These are phyloP conservation scores for Apocynum venetum DNA, from an alignment of 257 asterid genomes.

Conservation along the genomic window DNA sequence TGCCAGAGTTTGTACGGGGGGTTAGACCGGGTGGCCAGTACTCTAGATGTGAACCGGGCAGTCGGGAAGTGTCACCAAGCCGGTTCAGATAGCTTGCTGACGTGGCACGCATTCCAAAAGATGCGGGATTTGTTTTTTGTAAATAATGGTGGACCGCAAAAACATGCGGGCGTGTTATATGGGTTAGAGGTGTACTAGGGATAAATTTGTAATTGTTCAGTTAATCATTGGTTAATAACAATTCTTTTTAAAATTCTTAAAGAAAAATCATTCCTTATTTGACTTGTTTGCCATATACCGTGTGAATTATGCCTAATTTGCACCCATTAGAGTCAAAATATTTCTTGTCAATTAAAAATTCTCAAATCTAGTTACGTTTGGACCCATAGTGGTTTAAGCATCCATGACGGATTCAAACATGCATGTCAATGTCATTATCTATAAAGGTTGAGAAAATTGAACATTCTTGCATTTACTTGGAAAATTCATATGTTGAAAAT, in stretches of 20 bases:
- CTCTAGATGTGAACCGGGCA: slow-evolving; percentile 55
- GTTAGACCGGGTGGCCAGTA: slow-evolving; percentile 59
- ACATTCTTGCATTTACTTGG: too few relatives aligned
- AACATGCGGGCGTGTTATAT: slow-evolving; percentile 59
- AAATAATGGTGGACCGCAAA: slow-evolving; percentile 44
- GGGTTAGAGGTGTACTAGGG: slow-evolving; percentile 52
- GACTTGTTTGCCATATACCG: too few relatives aligned
- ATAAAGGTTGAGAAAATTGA: too few relatives aligned
- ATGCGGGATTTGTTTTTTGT: slow-evolving; percentile 55
- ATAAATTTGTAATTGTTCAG: not conserved
- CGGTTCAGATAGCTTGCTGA: slow-evolving; percentile 72
- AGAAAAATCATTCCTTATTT: too few relatives aligned
- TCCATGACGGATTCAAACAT: too few relatives aligned
- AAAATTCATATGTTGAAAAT: too few relatives aligned
- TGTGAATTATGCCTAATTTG: too few relatives aligned
- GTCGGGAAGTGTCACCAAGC: slow-evolving; percentile 73
- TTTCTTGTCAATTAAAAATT: too few relatives aligned
- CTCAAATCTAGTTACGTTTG: too few relatives aligned
- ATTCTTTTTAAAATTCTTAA: not conserved
- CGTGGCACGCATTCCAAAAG: slow-evolving; percentile 71
- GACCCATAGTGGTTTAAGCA: too few relatives aligned
- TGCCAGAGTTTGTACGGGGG: slow-evolving; percentile 59
- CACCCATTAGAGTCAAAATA: too few relatives aligned
- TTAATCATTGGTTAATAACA: slow-evolving; percentile 9
- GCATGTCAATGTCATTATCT: too few relatives aligned